Evolutionary conservation across 371 early-diverging fungal genomes (phyloP), one percentile per base, ranked within the genome.

Genomic region (Conidiobolus incongruus): DNA sequence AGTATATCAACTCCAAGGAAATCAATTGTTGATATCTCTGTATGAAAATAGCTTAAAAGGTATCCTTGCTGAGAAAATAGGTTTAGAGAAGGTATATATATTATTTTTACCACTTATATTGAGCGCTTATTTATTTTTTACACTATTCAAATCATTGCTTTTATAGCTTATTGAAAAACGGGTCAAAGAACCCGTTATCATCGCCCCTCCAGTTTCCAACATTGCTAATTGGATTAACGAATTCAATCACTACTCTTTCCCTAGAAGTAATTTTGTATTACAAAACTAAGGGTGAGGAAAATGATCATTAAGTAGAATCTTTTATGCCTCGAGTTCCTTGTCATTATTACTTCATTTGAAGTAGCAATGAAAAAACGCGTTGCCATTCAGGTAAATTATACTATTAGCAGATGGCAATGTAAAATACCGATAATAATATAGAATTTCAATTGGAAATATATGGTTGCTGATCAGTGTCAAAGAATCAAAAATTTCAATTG

Each of bases 51-150:
- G 94, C 22, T 68, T 98, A 21, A 98, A 97, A 52, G 93, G 98
- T 23, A 98, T 97, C 51, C 57, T 98, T 33, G 98, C 97, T 12
- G 95, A 98, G 60, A 94, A 97, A 53, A 96, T 97, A 96, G 98
- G 94, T 36, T 66, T 98, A 20, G 90, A 87, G 47, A 89, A 90
- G 65, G 75, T 74, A 50, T 10, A 32, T 10, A 32, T 16, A 19
- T 16, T 7, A 32, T 12, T 41, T 24, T 17, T 24, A n/a, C 15
- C 23, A 24, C 11, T 19, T 12, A 37, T 35, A 35, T 31, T 13
- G 35, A 2, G 17, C 17, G n/a, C 40, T 7, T n/a, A 28, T 39
- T 24, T 16, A 15, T 10, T 6, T 8, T 5, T 15, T 49, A 89
- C 77, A 97, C 99, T 0, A 60, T 99, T 30, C 99, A 99, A 66